Percentiles rank a stretch among this genome's conserved stretches.
phyloP scores from a whole-genome alignment of 108 stramenopile species.

The Nitzschia putrida region DNA sequence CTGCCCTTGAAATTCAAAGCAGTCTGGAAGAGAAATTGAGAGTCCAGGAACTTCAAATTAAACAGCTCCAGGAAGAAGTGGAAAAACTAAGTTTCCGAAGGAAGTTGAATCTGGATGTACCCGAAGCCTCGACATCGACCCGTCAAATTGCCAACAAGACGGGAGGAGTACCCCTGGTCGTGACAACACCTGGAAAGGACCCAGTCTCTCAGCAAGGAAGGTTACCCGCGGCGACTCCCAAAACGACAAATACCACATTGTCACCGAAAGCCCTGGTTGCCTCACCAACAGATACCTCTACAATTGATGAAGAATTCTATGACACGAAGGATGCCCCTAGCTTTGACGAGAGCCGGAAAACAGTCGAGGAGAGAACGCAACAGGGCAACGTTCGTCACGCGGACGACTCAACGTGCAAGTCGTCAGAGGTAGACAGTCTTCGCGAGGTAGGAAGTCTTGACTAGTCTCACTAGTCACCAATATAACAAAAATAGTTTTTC shows the following conservation, averaged over 20 bases:
- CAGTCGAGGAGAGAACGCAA: not conserved
- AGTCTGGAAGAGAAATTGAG: constrained; percentile 29
- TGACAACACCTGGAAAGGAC: not conserved
- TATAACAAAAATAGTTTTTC: too few relatives aligned
- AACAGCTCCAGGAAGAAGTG: constrained; percentile 35
- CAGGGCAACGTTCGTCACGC: not conserved
- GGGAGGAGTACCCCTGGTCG: not conserved
- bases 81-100: constrained; percentile 29
- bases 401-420: not conserved
- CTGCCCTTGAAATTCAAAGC: constrained; percentile 27
- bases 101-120: constrained; percentile 34
- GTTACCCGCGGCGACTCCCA: not conserved
- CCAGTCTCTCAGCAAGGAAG: too few relatives aligned
- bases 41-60: constrained; percentile 28
- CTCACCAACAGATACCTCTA: constrained; percentile 4
- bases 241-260: not conserved
- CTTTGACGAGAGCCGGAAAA: constrained; percentile 7
- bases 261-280: not conserved
- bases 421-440: constrained; percentile 16
- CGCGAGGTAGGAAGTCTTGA: constrained; percentile 16
- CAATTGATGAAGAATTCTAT: constrained; percentile 5
- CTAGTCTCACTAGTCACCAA: not conserved
- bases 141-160: not conserved
- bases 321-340: constrained; percentile 12
- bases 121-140: constrained; percentile 3